These are phyloP conservation scores for Tinospora cordifolia DNA, from an alignment of 164 flowering plant genomes.

Conservation along the genomic window DNA sequence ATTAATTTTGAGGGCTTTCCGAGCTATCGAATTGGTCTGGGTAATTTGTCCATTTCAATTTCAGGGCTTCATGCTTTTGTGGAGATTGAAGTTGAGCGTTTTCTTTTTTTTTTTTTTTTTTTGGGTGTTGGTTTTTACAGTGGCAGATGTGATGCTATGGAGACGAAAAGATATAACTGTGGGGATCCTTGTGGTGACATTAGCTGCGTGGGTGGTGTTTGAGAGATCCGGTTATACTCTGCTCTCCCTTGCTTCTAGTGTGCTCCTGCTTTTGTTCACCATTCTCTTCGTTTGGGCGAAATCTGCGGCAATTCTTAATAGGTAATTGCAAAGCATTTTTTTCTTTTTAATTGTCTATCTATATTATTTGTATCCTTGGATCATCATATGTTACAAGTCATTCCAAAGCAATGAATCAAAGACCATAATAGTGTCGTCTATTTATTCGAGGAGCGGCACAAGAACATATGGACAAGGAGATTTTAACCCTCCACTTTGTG, in stretches of 20 bases:
- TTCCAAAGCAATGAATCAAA: no score
- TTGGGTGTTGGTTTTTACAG: slow-evolving; percentile 33
- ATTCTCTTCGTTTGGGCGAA: slow-evolving; percentile 92
- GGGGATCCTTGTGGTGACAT: slow-evolving; percentile 44
- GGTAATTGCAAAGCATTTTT: slow-evolving; percentile 33
- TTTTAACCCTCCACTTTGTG: no score
- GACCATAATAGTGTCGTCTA: no score
- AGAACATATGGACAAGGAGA: no score
- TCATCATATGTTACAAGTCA: no score
- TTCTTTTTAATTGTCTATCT: neutral
- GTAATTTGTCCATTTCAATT: neutral
- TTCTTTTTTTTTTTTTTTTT: neutral
- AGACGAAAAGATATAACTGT: slow-evolving; percentile 49
- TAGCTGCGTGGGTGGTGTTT: slow-evolving; percentile 78
- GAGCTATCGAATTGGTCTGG: neutral
- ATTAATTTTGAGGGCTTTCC: neutral
- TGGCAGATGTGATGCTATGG: slow-evolving; percentile 91
- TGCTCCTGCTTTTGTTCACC: slow-evolving; percentile 55
- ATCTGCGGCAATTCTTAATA: slow-evolving; percentile 75
- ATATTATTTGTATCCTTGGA: no score
- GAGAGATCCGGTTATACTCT: slow-evolving; percentile 80
- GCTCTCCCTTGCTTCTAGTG: slow-evolving; percentile 64
- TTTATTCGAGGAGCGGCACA: no score
- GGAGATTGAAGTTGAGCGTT: neutral
- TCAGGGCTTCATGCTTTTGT: neutral